These are phyloP conservation scores for Areca catechu DNA, from an alignment of 176 grass and related monocot species.

Conservation along the genomic window DNA sequence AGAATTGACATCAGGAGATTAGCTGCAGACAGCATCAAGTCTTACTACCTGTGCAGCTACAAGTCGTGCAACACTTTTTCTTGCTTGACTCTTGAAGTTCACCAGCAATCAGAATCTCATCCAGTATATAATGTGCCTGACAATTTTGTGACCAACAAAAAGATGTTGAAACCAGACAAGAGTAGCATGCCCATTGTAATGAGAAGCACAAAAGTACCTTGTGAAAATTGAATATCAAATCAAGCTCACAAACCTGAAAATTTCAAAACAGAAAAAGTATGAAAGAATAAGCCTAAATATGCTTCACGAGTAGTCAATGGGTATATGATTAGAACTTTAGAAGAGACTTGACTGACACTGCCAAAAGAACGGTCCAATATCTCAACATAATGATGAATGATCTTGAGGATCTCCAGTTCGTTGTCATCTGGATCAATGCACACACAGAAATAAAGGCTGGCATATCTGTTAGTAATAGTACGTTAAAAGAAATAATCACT, in stretches of 20 bases:
- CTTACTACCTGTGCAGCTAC: constrained; percentile 59
- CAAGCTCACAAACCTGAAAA: constrained; percentile 59
- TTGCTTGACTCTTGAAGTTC: constrained; percentile 78
- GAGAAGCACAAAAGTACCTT: constrained; percentile 19
- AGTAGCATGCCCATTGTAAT: background rate
- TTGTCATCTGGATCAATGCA: constrained; percentile 67
- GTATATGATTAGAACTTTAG: background rate
- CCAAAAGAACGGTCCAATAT: constrained; percentile 77
- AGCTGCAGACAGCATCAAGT: background rate
- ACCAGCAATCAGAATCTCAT: constrained; percentile 72
- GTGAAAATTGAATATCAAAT: constrained; percentile 79
- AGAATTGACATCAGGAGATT: too few species aligned
- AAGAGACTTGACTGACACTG: constrained; percentile 28
- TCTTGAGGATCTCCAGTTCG: constrained; percentile 60
- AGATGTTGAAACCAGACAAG: background rate
- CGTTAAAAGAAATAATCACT: background rate
- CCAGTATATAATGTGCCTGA: constrained; percentile 68
- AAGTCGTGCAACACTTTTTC: constrained; percentile 58
- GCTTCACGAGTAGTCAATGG: too few species aligned
- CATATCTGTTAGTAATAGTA: constrained; percentile 39
- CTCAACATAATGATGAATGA: constrained; percentile 78
- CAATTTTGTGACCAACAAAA: background rate
- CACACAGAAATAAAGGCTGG: constrained; percentile 80
- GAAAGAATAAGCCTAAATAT: too few species aligned
- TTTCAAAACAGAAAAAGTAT: too few species aligned